Evolutionary conservation across 352 stramenopile species (phyloP).

Genomic region (Globisporangium perplexum): DNA sequence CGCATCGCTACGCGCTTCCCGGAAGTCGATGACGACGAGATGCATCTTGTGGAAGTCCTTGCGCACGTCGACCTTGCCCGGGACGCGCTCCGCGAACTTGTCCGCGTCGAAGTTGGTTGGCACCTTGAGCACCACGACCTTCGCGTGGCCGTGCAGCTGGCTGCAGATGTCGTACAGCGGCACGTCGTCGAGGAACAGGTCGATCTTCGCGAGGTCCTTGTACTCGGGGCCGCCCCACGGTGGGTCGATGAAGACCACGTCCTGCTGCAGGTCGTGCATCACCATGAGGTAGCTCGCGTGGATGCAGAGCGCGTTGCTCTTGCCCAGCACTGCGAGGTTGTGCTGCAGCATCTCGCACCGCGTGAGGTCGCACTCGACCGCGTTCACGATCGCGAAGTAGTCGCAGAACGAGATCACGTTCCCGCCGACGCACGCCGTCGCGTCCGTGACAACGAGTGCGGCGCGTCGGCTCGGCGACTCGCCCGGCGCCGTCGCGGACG

Average conservation of each 20-base stretch:
- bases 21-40: constrained; percentile 61
- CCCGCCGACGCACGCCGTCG: constrained; percentile 73
- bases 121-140: constrained; percentile 75
- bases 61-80: constrained; percentile 45
- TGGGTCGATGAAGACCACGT: constrained; percentile 81
- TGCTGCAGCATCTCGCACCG: constrained; percentile 70
- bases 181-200: constrained; percentile 58
- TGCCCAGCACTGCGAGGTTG: constrained; percentile 57
- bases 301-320: constrained; percentile 51
- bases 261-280: constrained; percentile 63
- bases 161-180: constrained; percentile 64
- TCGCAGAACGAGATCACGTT: constrained; percentile 82
- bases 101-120: constrained; percentile 78
- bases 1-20: constrained; percentile 4
- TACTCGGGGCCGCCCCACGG: constrained; percentile 82
- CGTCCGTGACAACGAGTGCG: constrained; percentile 58
- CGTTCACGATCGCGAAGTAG: constrained; percentile 69
- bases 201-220: constrained; percentile 61
- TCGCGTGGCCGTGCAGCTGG: constrained; percentile 29
- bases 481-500: constrained; percentile 9
- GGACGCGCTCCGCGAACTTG: constrained; percentile 58
- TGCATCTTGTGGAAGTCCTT: constrained; percentile 81
- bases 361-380: constrained; percentile 58
- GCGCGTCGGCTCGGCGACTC: constrained; percentile 15
- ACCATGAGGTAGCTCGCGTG: constrained; percentile 66